phyloP scores from a whole-genome alignment of 2,329 filamentous ascomycete species.

The Pseudocercospora macadamiae region DNA sequence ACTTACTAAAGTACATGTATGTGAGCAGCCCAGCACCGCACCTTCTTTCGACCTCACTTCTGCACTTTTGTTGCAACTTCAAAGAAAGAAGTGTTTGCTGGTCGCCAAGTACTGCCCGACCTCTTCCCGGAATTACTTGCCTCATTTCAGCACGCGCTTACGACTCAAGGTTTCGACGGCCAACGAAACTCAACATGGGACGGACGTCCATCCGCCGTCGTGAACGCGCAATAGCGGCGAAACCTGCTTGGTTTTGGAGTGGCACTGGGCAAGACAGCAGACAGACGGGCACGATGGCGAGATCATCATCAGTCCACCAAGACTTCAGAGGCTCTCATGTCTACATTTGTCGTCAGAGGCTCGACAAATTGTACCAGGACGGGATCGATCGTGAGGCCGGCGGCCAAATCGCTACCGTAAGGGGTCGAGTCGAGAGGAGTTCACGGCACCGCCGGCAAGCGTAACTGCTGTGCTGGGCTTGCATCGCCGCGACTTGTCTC shows the following conservation, averaged over 20 bases:
- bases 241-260: neutral
- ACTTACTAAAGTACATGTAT: too few relatives aligned
- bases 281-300: too few relatives aligned
- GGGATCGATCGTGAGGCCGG: too few relatives aligned
- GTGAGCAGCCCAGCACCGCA: neutral
- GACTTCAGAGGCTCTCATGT: too few relatives aligned
- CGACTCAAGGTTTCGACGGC: neutral
- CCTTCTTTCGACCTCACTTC: neutral
- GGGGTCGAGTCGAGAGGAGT: too few relatives aligned
- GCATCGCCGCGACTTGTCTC: neutral
- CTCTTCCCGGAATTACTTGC: neutral
- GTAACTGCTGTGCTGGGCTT: neutral
- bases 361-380: too few relatives aligned
- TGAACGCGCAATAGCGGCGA: neutral
- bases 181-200: neutral
- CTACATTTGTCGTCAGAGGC: too few relatives aligned
- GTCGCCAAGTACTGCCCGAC: neutral
- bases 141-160: too few relatives aligned
- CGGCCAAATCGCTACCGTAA: too few relatives aligned
- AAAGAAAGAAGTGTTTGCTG: neutral
- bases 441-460: too few relatives aligned
- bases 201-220: neutral
- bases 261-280: too few relatives aligned
- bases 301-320: too few relatives aligned
- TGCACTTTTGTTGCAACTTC: neutral